These are phyloP conservation scores for Candida glaebosa DNA, from an alignment of 805 yeast species.

Conservation along the genomic window DNA sequence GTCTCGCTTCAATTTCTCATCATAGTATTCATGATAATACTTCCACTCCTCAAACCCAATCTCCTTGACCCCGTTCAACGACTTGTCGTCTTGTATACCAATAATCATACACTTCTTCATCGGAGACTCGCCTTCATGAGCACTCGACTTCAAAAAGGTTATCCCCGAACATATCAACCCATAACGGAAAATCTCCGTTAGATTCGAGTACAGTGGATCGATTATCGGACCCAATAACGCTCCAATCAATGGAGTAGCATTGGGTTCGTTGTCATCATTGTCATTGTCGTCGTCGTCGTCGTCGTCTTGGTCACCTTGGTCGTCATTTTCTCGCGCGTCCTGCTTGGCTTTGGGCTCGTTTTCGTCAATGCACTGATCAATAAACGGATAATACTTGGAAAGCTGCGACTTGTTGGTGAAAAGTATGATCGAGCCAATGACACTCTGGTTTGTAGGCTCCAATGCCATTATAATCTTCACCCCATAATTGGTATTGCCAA, in stretches of 20 bases:
- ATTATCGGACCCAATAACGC: slow-evolving; percentile 52
- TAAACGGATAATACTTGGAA: slow-evolving; percentile 49
- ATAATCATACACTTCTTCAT: slow-evolving; percentile 35
- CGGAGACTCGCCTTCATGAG: slow-evolving; percentile 19
- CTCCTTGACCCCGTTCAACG: slow-evolving; percentile 33
- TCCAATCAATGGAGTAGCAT: slow-evolving; percentile 30
- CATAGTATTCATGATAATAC: slow-evolving; percentile 34
- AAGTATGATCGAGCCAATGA: slow-evolving; percentile 50
- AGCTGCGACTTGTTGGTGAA: slow-evolving; percentile 45
- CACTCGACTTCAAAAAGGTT: slow-evolving; percentile 39
- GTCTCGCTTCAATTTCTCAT: slow-evolving; percentile 13
- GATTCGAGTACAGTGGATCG: slow-evolving; percentile 49
- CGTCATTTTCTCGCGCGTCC: too few species aligned
- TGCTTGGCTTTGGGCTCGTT: too few species aligned
- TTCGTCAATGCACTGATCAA: slow-evolving; percentile 35
- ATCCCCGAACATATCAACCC: slow-evolving; percentile 58
- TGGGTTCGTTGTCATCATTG: background rate
- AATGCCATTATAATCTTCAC: slow-evolving; percentile 49
- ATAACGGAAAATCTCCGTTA: slow-evolving; percentile 50
- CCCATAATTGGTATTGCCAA: slow-evolving; percentile 28
- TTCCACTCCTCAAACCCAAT: slow-evolving; percentile 42
- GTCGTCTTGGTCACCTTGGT: background rate
- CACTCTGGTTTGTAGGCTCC: slow-evolving; percentile 49
- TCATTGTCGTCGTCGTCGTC: too few species aligned
- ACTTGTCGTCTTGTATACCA: slow-evolving; percentile 34